A percentile compares a stretch with the other conserved stretches of the same genome.
phyloP scores from a whole-genome alignment of 2,329 filamentous ascomycete species.

The Fusarium illudens region DNA sequence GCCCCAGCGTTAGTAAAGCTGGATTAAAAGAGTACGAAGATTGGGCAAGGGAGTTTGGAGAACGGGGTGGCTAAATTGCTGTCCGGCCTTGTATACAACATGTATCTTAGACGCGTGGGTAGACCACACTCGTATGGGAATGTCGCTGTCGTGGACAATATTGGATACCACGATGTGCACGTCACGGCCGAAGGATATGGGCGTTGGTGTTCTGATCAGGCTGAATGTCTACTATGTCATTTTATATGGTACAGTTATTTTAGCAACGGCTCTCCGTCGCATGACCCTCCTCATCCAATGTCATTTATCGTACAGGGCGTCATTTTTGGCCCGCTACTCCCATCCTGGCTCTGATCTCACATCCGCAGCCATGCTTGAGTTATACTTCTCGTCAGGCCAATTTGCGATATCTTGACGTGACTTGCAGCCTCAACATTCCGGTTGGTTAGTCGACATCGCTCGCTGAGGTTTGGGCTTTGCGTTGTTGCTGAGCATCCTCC shows the following conservation, averaged over 20 bases:
- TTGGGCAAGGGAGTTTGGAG: slow-evolving; percentile 93
- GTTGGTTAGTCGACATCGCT: slow-evolving; percentile 25
- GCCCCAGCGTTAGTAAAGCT: slow-evolving; percentile 86
- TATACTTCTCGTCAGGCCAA: background rate
- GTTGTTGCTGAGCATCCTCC: slow-evolving; percentile 35
- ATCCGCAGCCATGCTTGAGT: background rate
- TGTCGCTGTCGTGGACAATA: slow-evolving; percentile 6
- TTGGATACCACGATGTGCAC: background rate
- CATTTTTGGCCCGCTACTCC: background rate
- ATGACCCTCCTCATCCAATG: slow-evolving; percentile 6
- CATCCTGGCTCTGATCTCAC: background rate
- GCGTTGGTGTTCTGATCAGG: slow-evolving; percentile 16
- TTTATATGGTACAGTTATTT: slow-evolving; percentile 37
- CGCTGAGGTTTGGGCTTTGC: slow-evolving; percentile 22
- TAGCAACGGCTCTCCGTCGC: slow-evolving; percentile 20
- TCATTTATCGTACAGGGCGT: slow-evolving; percentile 35
- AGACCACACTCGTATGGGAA: background rate
- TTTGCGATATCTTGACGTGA: background rate
- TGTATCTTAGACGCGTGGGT: slow-evolving; percentile 20
- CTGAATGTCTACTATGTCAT: slow-evolving; percentile 27
- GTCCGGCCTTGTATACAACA: slow-evolving; percentile 16
- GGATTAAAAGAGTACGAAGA: slow-evolving; percentile 91
- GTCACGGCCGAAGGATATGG: slow-evolving; percentile 6
- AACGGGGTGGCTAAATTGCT: slow-evolving; percentile 75
- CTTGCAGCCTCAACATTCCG: slow-evolving; percentile 3